These are phyloP conservation scores for Yarrowia hollandica DNA, from an alignment of 805 yeast species.

Conservation along the genomic window DNA sequence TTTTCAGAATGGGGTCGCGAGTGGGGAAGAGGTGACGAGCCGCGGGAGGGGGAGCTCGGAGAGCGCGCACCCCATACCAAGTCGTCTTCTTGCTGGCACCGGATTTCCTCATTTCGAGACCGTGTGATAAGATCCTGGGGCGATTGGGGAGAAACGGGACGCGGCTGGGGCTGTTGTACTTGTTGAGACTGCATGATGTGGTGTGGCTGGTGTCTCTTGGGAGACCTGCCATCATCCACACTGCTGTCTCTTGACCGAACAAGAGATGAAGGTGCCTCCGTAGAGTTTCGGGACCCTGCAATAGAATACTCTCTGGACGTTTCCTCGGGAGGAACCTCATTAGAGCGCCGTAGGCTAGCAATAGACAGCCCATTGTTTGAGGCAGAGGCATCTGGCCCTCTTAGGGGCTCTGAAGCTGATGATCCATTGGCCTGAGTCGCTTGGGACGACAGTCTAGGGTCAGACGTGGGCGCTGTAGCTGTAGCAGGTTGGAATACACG, in stretches of 20 bases:
- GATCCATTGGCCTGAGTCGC: background rate
- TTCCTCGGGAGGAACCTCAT: background rate
- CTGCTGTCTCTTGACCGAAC: constrained; percentile 1
- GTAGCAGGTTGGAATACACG: too few relatives aligned
- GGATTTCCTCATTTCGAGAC: background rate
- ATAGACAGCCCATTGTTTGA: constrained; percentile 1
- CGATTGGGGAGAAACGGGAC: too few relatives aligned
- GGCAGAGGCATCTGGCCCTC: too few relatives aligned
- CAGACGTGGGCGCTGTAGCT: too few relatives aligned
- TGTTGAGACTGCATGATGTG: background rate
- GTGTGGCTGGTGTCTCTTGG: constrained; percentile 1
- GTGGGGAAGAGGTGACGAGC: too few relatives aligned
- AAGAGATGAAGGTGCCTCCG: background rate
- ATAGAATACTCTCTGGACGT: constrained; percentile 5
- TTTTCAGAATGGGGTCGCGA: background rate
- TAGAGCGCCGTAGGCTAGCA: background rate
- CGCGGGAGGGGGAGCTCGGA: background rate
- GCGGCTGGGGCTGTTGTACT: background rate
- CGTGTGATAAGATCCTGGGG: background rate
- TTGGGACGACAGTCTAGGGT: too few relatives aligned
- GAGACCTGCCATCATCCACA: constrained; percentile 2
- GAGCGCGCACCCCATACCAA: background rate
- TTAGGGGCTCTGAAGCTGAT: too few relatives aligned
- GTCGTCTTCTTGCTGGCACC: background rate
- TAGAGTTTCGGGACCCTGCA: constrained; percentile 3